Base-by-base conservation (phyloP, 2,329 filamentous ascomycete species). In the Fusarium sp. region DNA sequence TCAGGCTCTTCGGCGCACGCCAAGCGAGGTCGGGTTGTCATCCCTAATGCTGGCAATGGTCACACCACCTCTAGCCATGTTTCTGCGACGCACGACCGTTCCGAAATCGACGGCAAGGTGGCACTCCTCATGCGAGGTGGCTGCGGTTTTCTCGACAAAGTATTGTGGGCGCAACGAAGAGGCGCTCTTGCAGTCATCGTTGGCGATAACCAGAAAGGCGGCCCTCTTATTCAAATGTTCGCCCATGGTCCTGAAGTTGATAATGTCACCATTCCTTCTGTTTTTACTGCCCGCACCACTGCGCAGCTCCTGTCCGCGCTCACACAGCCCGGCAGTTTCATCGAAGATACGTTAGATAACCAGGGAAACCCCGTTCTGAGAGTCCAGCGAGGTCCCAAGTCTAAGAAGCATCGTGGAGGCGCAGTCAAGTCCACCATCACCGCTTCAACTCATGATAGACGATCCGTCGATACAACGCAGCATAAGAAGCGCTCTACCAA, bases 111-210 rank as follows among this genome's bases (percentile, higher is more conserved):
- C 32, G 96, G 96, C 71, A 98, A 97, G 81, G 89, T 99, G 49
- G 96, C 97, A 4, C 84, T 99, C 55, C 85, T 99, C 60, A 97
- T 93, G 79, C 90, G 96, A 58, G 96, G 96, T 61, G 96, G 95
- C 10, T 99, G 96, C 79, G 96, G 96, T 7, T 99, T 99, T 79
- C 81, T 98, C 65, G 95, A 98, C 78, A 99, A 99, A 81, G 94
- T 96, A 69, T 95, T 97, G 83, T 99, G 96, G 96, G 94, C 92
- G 14, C 96, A 99, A 79, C 88, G 94, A 66, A 89, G 96, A 76
- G 96, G 96, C 25, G 96, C 92, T 22, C 87, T 94, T 64, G 96
- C 93, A 37, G 84, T 99, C 65, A 97, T 99, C 70, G 94, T 99
- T 5, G 96, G 96, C 27, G 96, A 99, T 79, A 92, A 98, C 79